These are phyloP conservation scores for Phytophthora uliginosa DNA, from an alignment of 352 stramenopile genomes.

Conservation along the genomic window DNA sequence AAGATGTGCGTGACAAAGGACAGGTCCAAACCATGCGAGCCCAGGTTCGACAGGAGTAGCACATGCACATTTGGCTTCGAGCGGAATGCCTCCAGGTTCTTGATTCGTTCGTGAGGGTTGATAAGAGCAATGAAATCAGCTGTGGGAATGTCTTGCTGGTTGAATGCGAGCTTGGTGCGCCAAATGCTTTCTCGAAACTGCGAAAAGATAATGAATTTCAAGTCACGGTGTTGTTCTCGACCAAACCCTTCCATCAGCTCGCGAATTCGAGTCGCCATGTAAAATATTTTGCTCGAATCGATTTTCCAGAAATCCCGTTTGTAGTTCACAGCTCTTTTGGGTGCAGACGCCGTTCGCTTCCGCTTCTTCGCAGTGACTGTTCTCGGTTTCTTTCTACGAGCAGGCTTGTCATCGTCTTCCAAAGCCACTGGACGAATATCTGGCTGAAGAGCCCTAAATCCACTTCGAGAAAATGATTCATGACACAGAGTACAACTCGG, in stretches of 20 bases:
- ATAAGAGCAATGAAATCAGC: slow-evolving; percentile 67
- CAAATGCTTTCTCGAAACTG: slow-evolving; percentile 80
- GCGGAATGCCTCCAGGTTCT: slow-evolving; percentile 57
- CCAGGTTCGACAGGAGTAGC: slow-evolving; percentile 95
- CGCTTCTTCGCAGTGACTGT: slow-evolving; percentile 1
- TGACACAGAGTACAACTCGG: slow-evolving; percentile 56
- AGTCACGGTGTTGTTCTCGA: slow-evolving; percentile 11
- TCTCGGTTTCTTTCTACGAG: slow-evolving; percentile 12
- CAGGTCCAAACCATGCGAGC: slow-evolving; percentile 95
- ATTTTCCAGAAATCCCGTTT: slow-evolving; percentile 37
- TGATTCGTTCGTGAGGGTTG: slow-evolving; percentile 40
- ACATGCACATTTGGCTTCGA: slow-evolving; percentile 77
- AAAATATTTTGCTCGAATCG: slow-evolving; percentile 68
- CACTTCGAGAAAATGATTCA: slow-evolving; percentile 67
- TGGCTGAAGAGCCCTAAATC: slow-evolving; percentile 88
- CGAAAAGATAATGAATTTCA: slow-evolving; percentile 85
- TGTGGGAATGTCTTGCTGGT: slow-evolving; percentile 61
- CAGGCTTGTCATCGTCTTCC: slow-evolving; percentile 14
- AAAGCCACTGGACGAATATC: slow-evolving; percentile 38
- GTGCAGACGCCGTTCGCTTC: slow-evolving; percentile 6
- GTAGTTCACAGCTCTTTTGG: slow-evolving; percentile 23
- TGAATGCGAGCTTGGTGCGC: slow-evolving; percentile 63
- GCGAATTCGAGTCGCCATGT: slow-evolving; percentile 59
- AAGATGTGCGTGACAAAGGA: slow-evolving; percentile 99
- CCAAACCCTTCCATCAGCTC: slow-evolving; percentile 57